These are phyloP conservation scores for Xerocomus minutiporus DNA, from an alignment of 1,284 basidiomycete genomes.

Conservation along the genomic window DNA sequence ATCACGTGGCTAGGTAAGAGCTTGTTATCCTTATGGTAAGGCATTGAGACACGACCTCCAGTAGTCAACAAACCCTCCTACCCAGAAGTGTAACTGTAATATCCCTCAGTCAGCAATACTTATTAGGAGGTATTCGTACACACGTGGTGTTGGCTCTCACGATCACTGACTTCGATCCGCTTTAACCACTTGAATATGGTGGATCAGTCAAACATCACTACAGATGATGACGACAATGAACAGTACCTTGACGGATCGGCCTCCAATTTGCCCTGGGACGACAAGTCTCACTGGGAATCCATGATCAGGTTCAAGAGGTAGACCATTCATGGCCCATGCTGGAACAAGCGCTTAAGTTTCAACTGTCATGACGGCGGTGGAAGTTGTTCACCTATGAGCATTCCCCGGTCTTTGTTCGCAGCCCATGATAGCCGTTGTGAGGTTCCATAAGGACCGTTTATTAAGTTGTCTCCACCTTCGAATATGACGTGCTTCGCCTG, in stretches of 20 bases:
- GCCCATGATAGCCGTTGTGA: slow-evolving; percentile 51
- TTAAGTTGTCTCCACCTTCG: slow-evolving; percentile 58
- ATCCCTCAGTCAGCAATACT: neutral
- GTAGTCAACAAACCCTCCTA: slow-evolving; percentile 6
- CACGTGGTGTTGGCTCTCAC: slow-evolving; percentile 54
- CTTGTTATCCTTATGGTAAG: slow-evolving; percentile 50
- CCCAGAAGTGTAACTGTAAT: slow-evolving; percentile 33
- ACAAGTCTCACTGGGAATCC: slow-evolving; percentile 62
- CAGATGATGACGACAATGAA: neutral
- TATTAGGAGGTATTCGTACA: slow-evolving; percentile 11
- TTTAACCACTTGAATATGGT: slow-evolving; percentile 50
- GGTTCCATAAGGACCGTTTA: slow-evolving; percentile 67
- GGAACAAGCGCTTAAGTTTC: neutral
- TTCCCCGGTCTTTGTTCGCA: slow-evolving; percentile 45
- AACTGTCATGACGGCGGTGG: neutral
- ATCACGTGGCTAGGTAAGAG: slow-evolving; percentile 55
- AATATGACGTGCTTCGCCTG: slow-evolving; percentile 55
- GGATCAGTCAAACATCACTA: neutral
- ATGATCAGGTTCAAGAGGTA: slow-evolving; percentile 58
- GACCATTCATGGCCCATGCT: slow-evolving; percentile 63
- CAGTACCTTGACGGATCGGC: slow-evolving; percentile 43
- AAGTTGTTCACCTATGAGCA: slow-evolving; percentile 42
- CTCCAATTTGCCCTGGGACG: slow-evolving; percentile 65
- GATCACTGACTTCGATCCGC: slow-evolving; percentile 51
- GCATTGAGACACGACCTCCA: slow-evolving; percentile 1